Evolutionary conservation across 2,329 filamentous ascomycete species (phyloP), one percentile per base, ranked within the genome.

Genomic region (Cordyceps cicadae): DNA sequence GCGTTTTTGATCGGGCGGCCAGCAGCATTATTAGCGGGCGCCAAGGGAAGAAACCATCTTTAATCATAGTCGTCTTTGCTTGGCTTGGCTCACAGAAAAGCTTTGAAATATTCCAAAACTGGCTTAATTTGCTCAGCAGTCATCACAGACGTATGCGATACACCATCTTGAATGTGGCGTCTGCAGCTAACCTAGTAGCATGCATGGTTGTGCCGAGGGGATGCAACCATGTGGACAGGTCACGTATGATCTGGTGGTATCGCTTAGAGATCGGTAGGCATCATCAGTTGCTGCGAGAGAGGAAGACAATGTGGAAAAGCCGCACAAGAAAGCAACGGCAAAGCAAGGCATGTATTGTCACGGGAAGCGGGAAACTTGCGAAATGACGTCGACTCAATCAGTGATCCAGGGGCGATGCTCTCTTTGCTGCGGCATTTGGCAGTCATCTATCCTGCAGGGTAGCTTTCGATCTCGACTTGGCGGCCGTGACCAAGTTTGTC

Each of bases 221-320:
- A 14, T 37, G 43, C 45, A 59, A 43, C 50, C 58, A 60, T 60
- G 58, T 60, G 58, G 41, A 49, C 58, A 26, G 34, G 58, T 60
- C 58, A 60, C 58, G 58, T 14, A 48, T 14, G 14, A 7, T 8
- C 26, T 26, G 34, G 26, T 32, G 12, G n/a, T 46, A 17, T 41
- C 17, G 12, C 8, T 19, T 24, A 24, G 24, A 24, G 24, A 24
- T n/a, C n/a, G n/a, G n/a, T n/a, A 9, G 17, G 26, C 26, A 29
- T 29, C 26, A 6, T 6, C 26, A 29, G 17, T 4, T 5, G 8
- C 34, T 45, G 48, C 11, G 17, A 29, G 17, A 50, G 32, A 19
- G 8, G 6, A 37, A 11, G 45, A 45, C 56, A 24, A 3, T 26
- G 5, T 21, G 1, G 24, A 17, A 12, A 14, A 24, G 39, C 26